Percentiles rank a stretch among this genome's conserved stretches.
Evolutionary conservation across 2,329 filamentous ascomycete genomes (phyloP).

Genomic region (Bipolaris cookei): DNA sequence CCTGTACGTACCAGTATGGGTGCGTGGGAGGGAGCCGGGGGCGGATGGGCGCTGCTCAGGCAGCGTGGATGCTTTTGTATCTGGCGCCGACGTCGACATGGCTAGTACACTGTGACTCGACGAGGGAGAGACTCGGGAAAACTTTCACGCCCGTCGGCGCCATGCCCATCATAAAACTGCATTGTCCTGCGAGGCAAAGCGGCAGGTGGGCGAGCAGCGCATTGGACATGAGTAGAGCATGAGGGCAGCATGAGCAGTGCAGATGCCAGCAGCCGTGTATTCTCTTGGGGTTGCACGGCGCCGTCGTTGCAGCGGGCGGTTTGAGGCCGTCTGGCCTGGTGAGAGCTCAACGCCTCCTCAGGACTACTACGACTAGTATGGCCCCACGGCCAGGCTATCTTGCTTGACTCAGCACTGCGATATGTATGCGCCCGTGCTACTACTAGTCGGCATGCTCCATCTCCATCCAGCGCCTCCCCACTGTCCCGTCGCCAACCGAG

Average conservation of each 20-base stretch:
- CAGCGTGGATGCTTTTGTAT: constrained; percentile 23
- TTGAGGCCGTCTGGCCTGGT: background rate
- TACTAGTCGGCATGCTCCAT: background rate
- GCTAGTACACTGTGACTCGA: constrained; percentile 37
- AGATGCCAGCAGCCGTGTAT: constrained; percentile 17
- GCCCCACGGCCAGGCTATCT: constrained; percentile 22
- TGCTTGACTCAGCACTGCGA: constrained; percentile 14
- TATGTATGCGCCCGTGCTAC: constrained; percentile 13
- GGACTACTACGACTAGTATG: too few relatives aligned
- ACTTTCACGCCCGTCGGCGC: constrained; percentile 25
- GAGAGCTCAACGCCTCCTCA: too few relatives aligned
- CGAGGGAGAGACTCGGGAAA: constrained; percentile 30
- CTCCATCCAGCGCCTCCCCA: constrained; percentile 1
- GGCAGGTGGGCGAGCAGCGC: constrained; percentile 14
- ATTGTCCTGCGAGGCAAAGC: background rate
- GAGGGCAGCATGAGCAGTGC: background rate
- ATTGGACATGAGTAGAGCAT: background rate
- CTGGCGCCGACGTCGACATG: constrained; percentile 27
- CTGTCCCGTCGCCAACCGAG: background rate
- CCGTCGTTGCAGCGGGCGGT: constrained; percentile 15
- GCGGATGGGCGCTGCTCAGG: constrained; percentile 17
- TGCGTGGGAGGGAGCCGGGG: constrained; percentile 5
- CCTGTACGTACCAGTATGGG: constrained; percentile 1
- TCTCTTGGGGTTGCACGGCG: background rate
- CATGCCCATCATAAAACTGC: constrained; percentile 23